Conservation (phyloP, 2,329 filamentous ascomycete genomes). For the Alternaria ethzedia region DNA sequence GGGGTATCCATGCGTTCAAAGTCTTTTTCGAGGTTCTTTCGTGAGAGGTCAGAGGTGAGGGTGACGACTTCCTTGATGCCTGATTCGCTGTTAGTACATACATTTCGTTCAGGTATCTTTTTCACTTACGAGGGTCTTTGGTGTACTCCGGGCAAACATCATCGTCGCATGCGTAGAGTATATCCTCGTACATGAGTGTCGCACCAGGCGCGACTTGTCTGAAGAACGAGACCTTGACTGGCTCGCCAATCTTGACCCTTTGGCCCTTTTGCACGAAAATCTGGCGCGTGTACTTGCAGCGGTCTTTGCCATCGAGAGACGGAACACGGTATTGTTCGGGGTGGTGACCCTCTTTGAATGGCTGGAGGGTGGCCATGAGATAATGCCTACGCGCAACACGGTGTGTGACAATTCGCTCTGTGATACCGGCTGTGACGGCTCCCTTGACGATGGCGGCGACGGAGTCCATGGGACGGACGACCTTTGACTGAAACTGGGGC, state of each 20-base stretch:
- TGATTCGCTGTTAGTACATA: slow-evolving; percentile 47
- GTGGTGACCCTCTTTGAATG: slow-evolving; percentile 98
- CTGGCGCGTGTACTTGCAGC: slow-evolving; percentile 97
- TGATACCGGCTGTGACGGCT: slow-evolving; percentile 96
- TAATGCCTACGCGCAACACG: slow-evolving; percentile 97
- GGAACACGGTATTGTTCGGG: slow-evolving; percentile 98
- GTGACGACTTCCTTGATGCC: slow-evolving; percentile 99
- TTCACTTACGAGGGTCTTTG: slow-evolving; percentile 92
- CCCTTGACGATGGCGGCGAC: slow-evolving; percentile 98
- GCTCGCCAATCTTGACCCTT: slow-evolving; percentile 98
- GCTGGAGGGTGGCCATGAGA: slow-evolving; percentile 97
- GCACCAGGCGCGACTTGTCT: slow-evolving; percentile 95
- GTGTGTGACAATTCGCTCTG: slow-evolving; percentile 93
- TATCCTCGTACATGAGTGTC: slow-evolving; percentile 99
- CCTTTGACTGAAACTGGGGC: slow-evolving; percentile 97
- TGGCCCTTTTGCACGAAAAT: slow-evolving; percentile 99
- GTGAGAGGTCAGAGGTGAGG: slow-evolving; percentile 92
- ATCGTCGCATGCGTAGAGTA: slow-evolving; percentile 95
- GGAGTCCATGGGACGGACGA: slow-evolving; percentile 97
- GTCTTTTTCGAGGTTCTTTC: slow-evolving; percentile 98
- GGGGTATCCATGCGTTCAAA: slow-evolving; percentile 99
- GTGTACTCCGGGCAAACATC: slow-evolving; percentile 98
- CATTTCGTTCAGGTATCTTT: neutral
- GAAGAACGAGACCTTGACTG: slow-evolving; percentile 99
- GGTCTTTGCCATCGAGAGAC: slow-evolving; percentile 93